A percentile compares a stretch with the other conserved stretches of the same genome.
Evolutionary conservation across 306 rosid genomes (phyloP).

Genomic region (Fagus crenata): DNA sequence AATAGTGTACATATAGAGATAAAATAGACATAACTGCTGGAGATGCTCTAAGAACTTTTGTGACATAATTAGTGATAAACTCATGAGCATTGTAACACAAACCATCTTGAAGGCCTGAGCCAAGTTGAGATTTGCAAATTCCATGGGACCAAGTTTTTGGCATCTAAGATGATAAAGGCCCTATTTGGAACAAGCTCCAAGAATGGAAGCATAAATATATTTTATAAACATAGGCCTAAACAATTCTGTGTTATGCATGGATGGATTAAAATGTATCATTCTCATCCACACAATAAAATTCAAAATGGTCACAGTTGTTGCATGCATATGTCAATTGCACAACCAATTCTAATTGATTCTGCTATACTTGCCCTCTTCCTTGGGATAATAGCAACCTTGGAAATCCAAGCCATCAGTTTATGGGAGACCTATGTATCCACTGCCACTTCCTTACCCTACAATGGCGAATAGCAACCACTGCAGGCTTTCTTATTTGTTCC

Average conservation of each 20-base stretch:
- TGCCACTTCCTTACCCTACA: background rate
- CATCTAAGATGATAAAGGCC: background rate
- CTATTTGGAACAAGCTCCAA: background rate
- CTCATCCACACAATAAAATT: no score
- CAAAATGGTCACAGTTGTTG: no score
- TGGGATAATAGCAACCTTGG: background rate
- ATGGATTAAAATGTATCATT: no score
- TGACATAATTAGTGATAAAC: background rate
- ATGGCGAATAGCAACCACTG: background rate
- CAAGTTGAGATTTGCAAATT: background rate
- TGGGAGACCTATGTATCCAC: background rate
- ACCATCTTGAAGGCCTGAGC: background rate
- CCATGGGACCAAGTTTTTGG: background rate
- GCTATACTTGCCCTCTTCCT: background rate
- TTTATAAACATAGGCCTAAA: no score
- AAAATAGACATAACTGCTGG: no score
- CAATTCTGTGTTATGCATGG: no score
- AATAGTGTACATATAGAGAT: no score
- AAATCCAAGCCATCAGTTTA: background rate
- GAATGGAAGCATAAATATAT: no score
- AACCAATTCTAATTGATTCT: no score
- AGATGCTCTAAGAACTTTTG: no score
- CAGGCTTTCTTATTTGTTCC: background rate
- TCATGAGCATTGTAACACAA: background rate
- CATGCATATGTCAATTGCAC: no score